A percentile compares a stretch with the other conserved stretches of the same genome.
These are phyloP conservation scores for Chaetomiaceae sp. DNA, from an alignment of 2,329 filamentous ascomycete species.

Conservation along the genomic window DNA sequence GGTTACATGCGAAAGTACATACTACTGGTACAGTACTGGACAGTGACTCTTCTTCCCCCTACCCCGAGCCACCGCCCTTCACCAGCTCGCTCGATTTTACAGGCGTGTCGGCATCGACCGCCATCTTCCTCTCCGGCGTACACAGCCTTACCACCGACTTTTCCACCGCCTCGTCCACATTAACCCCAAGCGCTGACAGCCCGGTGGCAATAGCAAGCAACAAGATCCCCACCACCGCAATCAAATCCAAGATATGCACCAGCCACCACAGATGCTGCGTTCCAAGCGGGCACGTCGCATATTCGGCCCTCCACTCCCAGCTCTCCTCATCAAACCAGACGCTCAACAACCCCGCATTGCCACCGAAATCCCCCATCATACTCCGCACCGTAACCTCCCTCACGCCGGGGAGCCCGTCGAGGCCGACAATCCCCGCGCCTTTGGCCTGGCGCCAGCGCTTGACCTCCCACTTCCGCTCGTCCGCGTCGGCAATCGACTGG, in stretches of 20 bases:
- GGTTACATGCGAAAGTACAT: background rate
- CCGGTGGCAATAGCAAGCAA: constrained; percentile 22
- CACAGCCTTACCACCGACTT: background rate
- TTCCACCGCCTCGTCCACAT: constrained; percentile 13
- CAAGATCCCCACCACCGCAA: constrained; percentile 34
- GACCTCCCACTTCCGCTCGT: constrained; percentile 43
- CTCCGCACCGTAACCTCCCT: constrained; percentile 90
- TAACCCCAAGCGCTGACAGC: constrained; percentile 19
- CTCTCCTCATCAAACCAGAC: constrained; percentile 76
- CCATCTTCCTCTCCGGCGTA: background rate
- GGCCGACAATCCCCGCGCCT: constrained; percentile 38
- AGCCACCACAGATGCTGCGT: constrained; percentile 94
- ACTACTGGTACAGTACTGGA: background rate
- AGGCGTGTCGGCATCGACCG: background rate
- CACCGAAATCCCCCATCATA: constrained; percentile 98
- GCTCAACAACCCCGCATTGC: constrained; percentile 82
- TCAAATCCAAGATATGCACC: constrained; percentile 69
- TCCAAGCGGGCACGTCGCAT: constrained; percentile 72
- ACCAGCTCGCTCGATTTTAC: background rate
- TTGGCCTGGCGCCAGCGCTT: constrained; percentile 45
- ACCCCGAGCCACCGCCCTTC: background rate
- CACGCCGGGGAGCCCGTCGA: constrained; percentile 55
- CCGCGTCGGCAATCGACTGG: constrained; percentile 43
- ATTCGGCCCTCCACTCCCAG: constrained; percentile 79
- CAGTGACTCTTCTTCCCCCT: too few relatives aligned